phyloP scores from a whole-genome alignment of 345 rosid genomes.

The Lagerstroemia speciosa region DNA sequence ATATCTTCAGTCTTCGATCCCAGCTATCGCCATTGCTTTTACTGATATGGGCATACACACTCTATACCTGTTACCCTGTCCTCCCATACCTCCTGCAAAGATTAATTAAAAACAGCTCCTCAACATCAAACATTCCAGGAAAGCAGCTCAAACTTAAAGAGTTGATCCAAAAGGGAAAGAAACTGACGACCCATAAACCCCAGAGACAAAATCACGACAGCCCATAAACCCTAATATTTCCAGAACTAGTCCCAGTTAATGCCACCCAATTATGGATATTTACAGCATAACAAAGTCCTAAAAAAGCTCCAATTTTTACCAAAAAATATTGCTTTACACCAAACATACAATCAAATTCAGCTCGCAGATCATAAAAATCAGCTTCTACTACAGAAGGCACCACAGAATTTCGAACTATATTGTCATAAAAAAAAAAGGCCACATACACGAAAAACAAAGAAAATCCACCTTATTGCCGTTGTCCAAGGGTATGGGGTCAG shows the following conservation, averaged over 20 bases:
- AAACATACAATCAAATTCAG: background rate
- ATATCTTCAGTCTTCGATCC: conserved; percentile 88
- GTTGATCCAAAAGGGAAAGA: background rate
- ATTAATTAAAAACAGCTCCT: background rate
- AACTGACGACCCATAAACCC: background rate
- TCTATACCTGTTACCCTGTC: conserved; percentile 83
- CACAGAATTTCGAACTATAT: background rate
- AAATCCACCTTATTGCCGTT: conserved; percentile 58
- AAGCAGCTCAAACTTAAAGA: background rate
- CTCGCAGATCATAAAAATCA: background rate
- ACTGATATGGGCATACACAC: conserved; percentile 84
- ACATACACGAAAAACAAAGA: background rate
- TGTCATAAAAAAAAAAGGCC: conserved; percentile 4
- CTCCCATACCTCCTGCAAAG: conserved; percentile 70
- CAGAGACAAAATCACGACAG: background rate
- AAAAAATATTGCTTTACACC: background rate
- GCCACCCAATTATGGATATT: background rate
- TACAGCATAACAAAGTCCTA: background rate
- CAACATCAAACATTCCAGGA: background rate
- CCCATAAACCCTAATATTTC: conserved; percentile 1
- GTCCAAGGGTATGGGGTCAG: conserved; percentile 62
- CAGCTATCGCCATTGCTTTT: conserved; percentile 82
- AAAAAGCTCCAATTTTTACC: no score
- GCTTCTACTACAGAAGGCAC: background rate
- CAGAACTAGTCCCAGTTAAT: background rate